A percentile compares a stretch with the other conserved stretches of the same genome.
Conservation (phyloP, 2,329 filamentous ascomycete genomes). For the Capronia americana region DNA sequence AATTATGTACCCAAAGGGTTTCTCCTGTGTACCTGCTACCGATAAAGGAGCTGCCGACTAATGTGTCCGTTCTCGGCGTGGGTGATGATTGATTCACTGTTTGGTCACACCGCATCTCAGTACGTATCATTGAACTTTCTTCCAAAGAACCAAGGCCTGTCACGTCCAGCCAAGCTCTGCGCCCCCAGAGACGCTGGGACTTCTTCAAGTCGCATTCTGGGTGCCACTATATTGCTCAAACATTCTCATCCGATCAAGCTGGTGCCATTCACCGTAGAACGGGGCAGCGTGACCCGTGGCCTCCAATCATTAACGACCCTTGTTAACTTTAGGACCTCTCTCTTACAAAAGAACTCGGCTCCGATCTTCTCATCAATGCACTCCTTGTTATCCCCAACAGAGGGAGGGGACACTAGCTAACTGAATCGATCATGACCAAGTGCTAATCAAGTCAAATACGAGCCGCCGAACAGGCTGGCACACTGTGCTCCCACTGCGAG, state of each 20-base stretch:
- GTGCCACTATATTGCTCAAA: neutral
- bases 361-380: too few species aligned
- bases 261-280: neutral
- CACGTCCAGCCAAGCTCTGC: neutral
- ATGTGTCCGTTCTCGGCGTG: neutral
- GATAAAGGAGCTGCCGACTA: neutral
- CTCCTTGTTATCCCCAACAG: too few species aligned
- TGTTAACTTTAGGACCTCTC: too few species aligned
- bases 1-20: neutral
- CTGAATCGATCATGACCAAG: neutral
- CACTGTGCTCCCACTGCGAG: neutral
- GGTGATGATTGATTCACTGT: neutral
- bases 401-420: too few species aligned
- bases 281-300: neutral
- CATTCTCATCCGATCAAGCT: neutral
- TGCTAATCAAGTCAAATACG: neutral
- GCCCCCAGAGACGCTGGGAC: neutral
- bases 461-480: neutral
- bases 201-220: neutral
- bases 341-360: too few species aligned
- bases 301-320: neutral
- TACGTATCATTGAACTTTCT: neutral
- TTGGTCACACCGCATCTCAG: neutral
- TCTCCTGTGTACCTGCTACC: neutral
- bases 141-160: neutral